These are phyloP conservation scores for Carallia pectinifolia DNA, from an alignment of 345 rosid genomes.

Conservation along the genomic window DNA sequence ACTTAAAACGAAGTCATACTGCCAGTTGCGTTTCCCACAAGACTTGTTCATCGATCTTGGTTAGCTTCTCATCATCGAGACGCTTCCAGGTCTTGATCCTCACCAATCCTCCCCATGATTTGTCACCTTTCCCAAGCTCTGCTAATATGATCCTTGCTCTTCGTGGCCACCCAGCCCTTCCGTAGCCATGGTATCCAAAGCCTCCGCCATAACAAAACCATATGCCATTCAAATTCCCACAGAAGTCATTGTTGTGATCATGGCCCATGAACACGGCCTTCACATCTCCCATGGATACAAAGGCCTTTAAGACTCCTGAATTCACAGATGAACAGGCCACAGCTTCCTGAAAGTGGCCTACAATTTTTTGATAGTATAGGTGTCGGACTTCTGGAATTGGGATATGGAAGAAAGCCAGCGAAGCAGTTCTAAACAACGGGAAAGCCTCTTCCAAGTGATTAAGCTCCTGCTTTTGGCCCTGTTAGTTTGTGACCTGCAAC, in stretches of 20 bases:
- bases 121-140: constrained; percentile 51
- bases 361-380: constrained; percentile 48
- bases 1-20: constrained; percentile 4
- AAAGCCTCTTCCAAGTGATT: constrained; percentile 17
- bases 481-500: constrained; percentile 38
- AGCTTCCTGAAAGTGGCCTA: constrained; percentile 72
- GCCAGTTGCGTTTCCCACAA: constrained; percentile 46
- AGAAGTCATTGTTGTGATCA: constrained; percentile 84
- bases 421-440: constrained; percentile 28
- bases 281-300: constrained; percentile 72
- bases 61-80: constrained; percentile 64
- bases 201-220: constrained; percentile 98
- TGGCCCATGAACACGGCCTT: constrained; percentile 87
- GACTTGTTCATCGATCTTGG: constrained; percentile 71
- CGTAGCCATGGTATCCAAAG: constrained; percentile 89
- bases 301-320: constrained; percentile 59
- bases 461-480: constrained; percentile 32
- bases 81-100: constrained; percentile 82
- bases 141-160: constrained; percentile 72
- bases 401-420: constrained; percentile 81
- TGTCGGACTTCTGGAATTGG: constrained; percentile 70
- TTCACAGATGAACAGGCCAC: constrained; percentile 72
- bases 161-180: constrained; percentile 65
- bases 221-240: constrained; percentile 69
- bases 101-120: constrained; percentile 55